These are phyloP conservation scores for Verticillium klebahnii DNA, from an alignment of 2,329 filamentous ascomycete species.

Conservation along the genomic window DNA sequence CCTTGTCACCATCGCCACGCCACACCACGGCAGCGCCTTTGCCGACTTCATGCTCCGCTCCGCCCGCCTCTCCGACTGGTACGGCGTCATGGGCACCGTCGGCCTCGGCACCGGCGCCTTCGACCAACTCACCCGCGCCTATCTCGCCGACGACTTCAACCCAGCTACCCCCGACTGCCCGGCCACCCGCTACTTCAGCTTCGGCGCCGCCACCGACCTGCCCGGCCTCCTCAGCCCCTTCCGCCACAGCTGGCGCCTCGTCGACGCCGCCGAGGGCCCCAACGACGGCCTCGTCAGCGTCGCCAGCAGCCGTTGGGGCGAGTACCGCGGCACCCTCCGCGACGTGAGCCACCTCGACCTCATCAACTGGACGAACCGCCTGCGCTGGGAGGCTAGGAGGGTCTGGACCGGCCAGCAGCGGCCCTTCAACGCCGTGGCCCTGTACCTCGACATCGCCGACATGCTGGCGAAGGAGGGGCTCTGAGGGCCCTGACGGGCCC, in stretches of 20 bases:
- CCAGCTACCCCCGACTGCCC: conserved; percentile 48
- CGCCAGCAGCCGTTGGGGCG: conserved; percentile 56
- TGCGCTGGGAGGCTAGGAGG: conserved; percentile 50
- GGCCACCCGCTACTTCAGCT: conserved; percentile 56
- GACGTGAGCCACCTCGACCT: conserved; percentile 60
- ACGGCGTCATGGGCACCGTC: conserved; percentile 42
- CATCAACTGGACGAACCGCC: conserved; percentile 63
- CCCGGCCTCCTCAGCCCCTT: conserved; percentile 64
- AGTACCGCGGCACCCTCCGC: conserved; percentile 59
- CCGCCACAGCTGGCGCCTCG: conserved; percentile 44
- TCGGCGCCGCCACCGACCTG: conserved; percentile 45
- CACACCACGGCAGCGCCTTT: conserved; percentile 49
- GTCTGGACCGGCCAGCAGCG: conserved; percentile 46
- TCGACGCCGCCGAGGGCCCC: conserved; percentile 48
- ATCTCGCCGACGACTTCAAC: conserved; percentile 58
- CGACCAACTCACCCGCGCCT: conserved; percentile 52
- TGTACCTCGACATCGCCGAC: conserved; percentile 62
- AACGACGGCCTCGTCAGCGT: conserved; percentile 68
- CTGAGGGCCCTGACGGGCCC: conserved; percentile 13
- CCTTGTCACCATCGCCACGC: conserved; percentile 51
- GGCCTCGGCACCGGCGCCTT: conserved; percentile 58
- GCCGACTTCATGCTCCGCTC: conserved; percentile 48
- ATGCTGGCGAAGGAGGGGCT: conserved; percentile 67
- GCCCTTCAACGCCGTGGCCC: conserved; percentile 63
- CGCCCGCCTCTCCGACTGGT: conserved; percentile 48